Base-by-base conservation (phyloP, 306 rosid species). In the Malus fusca region DNA sequence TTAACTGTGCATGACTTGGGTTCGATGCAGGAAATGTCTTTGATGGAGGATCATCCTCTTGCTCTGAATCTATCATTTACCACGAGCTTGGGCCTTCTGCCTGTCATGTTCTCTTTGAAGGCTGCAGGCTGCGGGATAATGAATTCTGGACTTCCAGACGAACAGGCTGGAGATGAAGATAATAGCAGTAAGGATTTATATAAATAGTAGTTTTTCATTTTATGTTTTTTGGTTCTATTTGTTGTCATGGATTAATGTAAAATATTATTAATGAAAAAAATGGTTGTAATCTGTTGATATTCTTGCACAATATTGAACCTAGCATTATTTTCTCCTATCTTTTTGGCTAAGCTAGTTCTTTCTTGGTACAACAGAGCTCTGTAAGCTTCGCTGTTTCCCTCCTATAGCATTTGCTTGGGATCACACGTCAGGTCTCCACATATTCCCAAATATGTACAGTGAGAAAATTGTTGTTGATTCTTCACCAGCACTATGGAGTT, bases 351-450 rank as follows among this genome's bases (percentile, higher is more conserved):
- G 74, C 79, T 81, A 63, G 65, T 75, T 72, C 82, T 74, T 78
- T 79, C 77, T 70, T 64, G 60, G 33, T 82, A 68, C 85, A 84
- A 76, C 83, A 96, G 99, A 88, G 87, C 92, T 96, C 52, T 96
- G 99, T 78, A 89, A 91, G 83, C 83, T 92, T 80, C 97, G 97
- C 28, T 96, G 99, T 87, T 96, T 96, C 77, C 99, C 99, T 35
- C 98, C 99, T 75, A 88, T 89, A 72, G 99, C 97, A 60, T 87
- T 96, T 46, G 98, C 92, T 72, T 96, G 97, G 97, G 99, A 96
- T 85, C 88, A 85, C n/a, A 87, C 80, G 74, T 84, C 97, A 77
- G 98, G 99, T 77, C 96, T 96, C 85, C 89, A 92, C 69, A 77
- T 89, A 79, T 96, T 85, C 83, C 96, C 93, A 46, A 89, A 92